Percentiles rank a stretch among this genome's conserved stretches.
Evolutionary conservation across 2,329 filamentous ascomycete species (phyloP).

Genomic region (Claviceps digitariae): DNA sequence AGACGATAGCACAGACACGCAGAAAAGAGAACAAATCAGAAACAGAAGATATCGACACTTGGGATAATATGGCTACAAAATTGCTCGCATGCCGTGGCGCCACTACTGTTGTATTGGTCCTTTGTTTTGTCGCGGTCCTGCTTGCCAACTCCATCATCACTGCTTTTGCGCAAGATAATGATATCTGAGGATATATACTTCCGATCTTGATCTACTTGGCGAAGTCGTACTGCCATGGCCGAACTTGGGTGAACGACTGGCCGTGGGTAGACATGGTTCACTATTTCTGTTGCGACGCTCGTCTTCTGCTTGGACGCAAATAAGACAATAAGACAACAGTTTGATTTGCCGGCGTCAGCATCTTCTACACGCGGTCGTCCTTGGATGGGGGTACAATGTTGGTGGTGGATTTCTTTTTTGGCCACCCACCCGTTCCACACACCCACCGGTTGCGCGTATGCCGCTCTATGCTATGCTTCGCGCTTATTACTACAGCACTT

Average conservation of each 20-base stretch:
- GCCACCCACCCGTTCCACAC: background rate
- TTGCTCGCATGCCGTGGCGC: slow-evolving; percentile 12
- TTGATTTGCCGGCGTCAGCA: background rate
- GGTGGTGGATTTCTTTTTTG: background rate
- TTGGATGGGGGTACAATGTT: background rate
- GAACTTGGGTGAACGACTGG: background rate
- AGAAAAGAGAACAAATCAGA: slow-evolving; percentile 12
- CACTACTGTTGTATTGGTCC: slow-evolving; percentile 22
- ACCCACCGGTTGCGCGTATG: background rate
- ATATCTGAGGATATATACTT: background rate
- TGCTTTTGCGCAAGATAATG: background rate
- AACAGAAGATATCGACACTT: slow-evolving; percentile 25
- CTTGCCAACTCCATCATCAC: background rate
- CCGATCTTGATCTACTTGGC: background rate
- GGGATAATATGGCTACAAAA: slow-evolving; percentile 14
- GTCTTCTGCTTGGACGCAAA: background rate
- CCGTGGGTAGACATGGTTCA: background rate
- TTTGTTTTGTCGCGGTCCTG: background rate
- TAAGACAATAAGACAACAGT: background rate
- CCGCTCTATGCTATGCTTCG: background rate
- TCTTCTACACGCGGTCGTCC: background rate
- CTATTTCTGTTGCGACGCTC: too few species aligned
- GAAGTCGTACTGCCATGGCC: background rate
- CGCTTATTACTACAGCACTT: background rate
- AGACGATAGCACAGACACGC: slow-evolving; percentile 56